Base-by-base conservation (phyloP, 75 land plant genomes). In the Sequoiadendron giganteum region DNA sequence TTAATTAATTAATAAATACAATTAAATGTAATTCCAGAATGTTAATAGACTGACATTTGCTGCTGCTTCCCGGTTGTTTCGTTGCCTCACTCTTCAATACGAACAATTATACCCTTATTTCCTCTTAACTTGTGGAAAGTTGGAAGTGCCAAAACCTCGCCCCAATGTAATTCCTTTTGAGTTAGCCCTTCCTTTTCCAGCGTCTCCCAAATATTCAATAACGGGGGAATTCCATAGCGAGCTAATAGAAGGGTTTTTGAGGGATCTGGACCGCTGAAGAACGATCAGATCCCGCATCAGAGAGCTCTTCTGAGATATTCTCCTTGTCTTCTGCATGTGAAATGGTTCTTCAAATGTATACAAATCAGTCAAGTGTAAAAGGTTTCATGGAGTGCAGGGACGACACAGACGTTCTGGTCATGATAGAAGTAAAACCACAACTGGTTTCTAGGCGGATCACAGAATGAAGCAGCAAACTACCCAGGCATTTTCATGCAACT, bases 281-380 rank as follows among this genome's bases (percentile, higher is more conserved):
- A 87, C 93, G 21, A 95, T 85, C 36, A 96, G 94, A 89, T 96
- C 96, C 90, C 93, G 91, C 92, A 95, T 92, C 34, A 97, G 91
- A 32, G 94, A 89, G 85, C 92, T 90, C 85, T 93, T 93, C 14
- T 91, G 90, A 86, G 91, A 56, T 40, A 91, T 87, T 15, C 91
- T 92, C 40, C 56, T 84, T 40, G 75, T 75, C 52, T 95, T 96
- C 54, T 95, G 93, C 90, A 91, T 89, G 86, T 94, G 97, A 95
- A 89, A 92, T 95, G 94, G 86, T 95, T 93, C 87, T 93, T 97
- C 95, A 95, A 90, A 92, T 96, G 99, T 75, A 97, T 95, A 87
- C 94, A 96, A 49, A 85, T 95, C 95, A 3, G 99, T 95, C 94
- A 97, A 91, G 89, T 95, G 97, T 42, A 95, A 92, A 86, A 95